Base-by-base conservation (phyloP, 163 green algal species). In the Prototheca stagnorum region DNA sequence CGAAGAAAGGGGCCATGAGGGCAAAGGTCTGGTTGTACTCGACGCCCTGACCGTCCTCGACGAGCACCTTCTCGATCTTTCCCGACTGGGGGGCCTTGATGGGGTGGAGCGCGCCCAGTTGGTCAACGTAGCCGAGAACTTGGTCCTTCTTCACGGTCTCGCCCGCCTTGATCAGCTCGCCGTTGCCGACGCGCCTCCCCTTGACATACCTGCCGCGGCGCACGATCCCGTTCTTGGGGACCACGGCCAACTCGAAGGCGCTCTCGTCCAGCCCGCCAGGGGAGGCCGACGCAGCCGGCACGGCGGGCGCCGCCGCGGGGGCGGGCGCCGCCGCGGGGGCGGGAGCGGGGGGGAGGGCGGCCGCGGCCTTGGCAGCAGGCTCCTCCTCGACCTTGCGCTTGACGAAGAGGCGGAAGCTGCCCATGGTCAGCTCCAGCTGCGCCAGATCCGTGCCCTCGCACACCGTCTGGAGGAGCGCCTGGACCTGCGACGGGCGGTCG, bases 131-230 rank as follows among this genome's bases (percentile, higher is more conserved):
- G 22, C 56, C 79, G 40, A 93, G 41, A 3, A 52, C 46, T 59
- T 85, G 74, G 0, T 80, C 81, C 58, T 79, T 84, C 67, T 88
- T 90, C 5, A 92, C 61, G 39, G 62, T 66, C 43, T 79, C 76
- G 23, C 79, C 81, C 24, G 44, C 54, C 23, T 70, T 49, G 7
- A 68, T 53, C 35, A 67, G 39, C 17, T 46, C 21, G 39, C 62
- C 78, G 69, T 90, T 92, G 68, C 81, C 81, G 19, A 89, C 61
- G 41, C 74, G 72, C 72, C 91, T 92, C 50, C 78, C 78, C 39
- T 71, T 84, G 27, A 76, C 60, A 45, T 88, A 92, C 29, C 70
- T 67, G 16, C 78, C 80, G 21, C 80, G 72, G 20, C 80, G 62
- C 58, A 91, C 67, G 23, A 85, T 66, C 42, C 81, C 81, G 8